Conservation (phyloP, 805 yeast genomes). For the Maudiozyma turicensis region DNA sequence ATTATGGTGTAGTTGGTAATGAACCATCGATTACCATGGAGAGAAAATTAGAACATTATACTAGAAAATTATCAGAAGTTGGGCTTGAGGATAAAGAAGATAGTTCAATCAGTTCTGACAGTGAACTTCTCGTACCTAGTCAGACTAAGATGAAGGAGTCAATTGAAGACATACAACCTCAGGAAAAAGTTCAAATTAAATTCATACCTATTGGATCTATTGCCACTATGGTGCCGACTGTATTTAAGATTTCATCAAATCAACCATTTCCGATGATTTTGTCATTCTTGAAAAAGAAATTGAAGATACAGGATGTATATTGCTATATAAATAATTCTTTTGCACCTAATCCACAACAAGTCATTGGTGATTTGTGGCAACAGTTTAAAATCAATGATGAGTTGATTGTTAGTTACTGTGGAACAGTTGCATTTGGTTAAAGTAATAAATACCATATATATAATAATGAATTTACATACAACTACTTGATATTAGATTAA, state of each 20-base stretch:
- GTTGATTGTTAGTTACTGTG: conserved; percentile 29
- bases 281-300: conserved; percentile 14
- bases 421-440: conserved; percentile 27
- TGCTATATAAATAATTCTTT: conserved; percentile 30
- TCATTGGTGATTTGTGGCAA: conserved; percentile 25
- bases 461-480: neutral
- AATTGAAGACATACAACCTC: neutral
- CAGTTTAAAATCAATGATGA: conserved; percentile 26
- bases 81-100: conserved; percentile 15
- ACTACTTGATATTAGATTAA: neutral
- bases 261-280: conserved; percentile 23
- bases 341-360: conserved; percentile 30
- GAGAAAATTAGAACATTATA: conserved; percentile 19
- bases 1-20: neutral
- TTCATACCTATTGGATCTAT: conserved; percentile 28
- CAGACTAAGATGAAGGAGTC: neutral
- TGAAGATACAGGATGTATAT: conserved; percentile 18
- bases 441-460: neutral
- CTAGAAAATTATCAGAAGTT: conserved; percentile 19
- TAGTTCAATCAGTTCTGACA: conserved; percentile 7
- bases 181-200: conserved; percentile 17
- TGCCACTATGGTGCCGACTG: conserved; percentile 17
- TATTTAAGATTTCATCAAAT: conserved; percentile 20
- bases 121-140: neutral
- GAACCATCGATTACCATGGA: conserved; percentile 7